phyloP scores from a whole-genome alignment of 306 rosid genomes.

The Inga laurina region DNA sequence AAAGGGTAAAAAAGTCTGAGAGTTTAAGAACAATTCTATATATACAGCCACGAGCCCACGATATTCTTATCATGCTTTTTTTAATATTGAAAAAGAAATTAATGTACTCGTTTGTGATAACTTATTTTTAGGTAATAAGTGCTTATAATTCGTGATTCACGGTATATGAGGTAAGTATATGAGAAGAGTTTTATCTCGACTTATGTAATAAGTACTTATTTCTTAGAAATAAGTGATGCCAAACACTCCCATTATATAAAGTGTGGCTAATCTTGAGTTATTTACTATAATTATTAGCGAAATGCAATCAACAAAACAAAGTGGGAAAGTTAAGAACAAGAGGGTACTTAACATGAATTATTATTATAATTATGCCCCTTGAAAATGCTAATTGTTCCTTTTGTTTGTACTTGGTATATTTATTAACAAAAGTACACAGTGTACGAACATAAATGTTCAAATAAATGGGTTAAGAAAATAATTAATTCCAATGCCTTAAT shows the following conservation, averaged over 20 bases:
- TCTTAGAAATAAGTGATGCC: too few relatives aligned
- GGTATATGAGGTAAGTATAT: too few relatives aligned
- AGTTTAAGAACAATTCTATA: background rate
- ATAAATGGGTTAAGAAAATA: background rate
- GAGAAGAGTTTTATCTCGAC: too few relatives aligned
- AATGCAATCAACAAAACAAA: background rate
- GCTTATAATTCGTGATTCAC: too few relatives aligned
- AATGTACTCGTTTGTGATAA: too few relatives aligned
- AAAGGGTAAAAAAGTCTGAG: background rate
- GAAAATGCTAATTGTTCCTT: slow-evolving; percentile 14
- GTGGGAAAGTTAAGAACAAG: background rate
- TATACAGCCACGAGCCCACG: background rate
- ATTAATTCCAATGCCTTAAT: slow-evolving; percentile 3
- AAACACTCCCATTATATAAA: too few relatives aligned
- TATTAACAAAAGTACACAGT: slow-evolving; percentile 15
- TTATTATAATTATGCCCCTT: background rate
- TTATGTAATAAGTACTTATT: too few relatives aligned
- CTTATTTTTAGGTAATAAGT: too few relatives aligned
- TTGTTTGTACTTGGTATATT: background rate
- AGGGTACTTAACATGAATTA: background rate
- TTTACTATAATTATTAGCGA: background rate
- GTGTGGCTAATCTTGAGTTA: background rate
- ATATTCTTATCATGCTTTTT: background rate
- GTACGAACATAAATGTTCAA: slow-evolving; percentile 27
- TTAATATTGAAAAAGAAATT: background rate